A percentile compares a stretch with the other conserved stretches of the same genome.
These are phyloP conservation scores for Phlebopus sp. DNA, from an alignment of 1,284 basidiomycete genomes.

Conservation along the genomic window DNA sequence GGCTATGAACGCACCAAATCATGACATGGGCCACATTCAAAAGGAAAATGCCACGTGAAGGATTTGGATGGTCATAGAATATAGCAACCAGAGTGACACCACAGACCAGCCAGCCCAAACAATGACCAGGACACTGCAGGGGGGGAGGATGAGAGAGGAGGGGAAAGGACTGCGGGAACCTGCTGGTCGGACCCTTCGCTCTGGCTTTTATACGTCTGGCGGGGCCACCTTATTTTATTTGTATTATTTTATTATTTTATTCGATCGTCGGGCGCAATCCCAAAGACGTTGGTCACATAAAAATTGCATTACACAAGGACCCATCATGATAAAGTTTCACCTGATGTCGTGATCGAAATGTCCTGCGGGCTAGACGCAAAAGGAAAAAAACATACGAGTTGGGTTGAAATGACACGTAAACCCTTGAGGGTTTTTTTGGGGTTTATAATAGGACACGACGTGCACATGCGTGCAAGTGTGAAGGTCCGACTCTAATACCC, in stretches of 20 bases:
- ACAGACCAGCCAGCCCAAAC: constrained; percentile 13
- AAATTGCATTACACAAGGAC: constrained; percentile 15
- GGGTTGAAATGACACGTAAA: constrained; percentile 12
- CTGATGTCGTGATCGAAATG: constrained; percentile 25
- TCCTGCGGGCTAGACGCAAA: constrained; percentile 20
- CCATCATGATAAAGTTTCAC: constrained; percentile 12
- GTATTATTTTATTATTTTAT: not conserved
- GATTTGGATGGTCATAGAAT: constrained; percentile 33
- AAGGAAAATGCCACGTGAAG: constrained; percentile 21
- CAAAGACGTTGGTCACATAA: constrained; percentile 20
- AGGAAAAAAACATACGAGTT: constrained; percentile 13
- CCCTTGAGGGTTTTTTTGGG: constrained; percentile 10
- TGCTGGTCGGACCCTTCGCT: not conserved
- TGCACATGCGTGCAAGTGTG: constrained; percentile 1
- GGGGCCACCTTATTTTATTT: constrained; percentile 9
- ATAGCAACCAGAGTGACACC: constrained; percentile 33
- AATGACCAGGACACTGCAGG: constrained; percentile 11
- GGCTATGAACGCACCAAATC: constrained; percentile 33
- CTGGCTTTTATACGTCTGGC: constrained; percentile 23
- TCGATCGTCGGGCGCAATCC: constrained; percentile 11
- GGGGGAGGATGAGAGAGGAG: not conserved
- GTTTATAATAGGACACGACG: constrained; percentile 15
- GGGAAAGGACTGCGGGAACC: constrained; percentile 1
- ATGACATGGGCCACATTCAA: constrained; percentile 25
- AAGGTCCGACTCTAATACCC: constrained; percentile 19